These are phyloP conservation scores for Epichloe bromicola DNA, from an alignment of 2,329 filamentous ascomycete genomes.

Conservation along the genomic window DNA sequence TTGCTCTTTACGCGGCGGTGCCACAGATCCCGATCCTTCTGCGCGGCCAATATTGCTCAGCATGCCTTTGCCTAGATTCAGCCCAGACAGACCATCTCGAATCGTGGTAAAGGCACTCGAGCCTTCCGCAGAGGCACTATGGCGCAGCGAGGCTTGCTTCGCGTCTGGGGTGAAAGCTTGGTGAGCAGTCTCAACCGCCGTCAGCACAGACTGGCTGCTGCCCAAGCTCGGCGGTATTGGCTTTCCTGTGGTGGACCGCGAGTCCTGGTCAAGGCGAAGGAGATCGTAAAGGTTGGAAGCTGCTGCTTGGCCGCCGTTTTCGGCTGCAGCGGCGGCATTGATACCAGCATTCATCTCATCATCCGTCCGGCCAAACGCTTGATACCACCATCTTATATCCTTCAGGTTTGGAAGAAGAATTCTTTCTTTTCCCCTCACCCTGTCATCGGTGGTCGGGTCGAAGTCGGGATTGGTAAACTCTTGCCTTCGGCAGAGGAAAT, in stretches of 20 bases:
- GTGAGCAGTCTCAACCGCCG: constrained; percentile 46
- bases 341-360: constrained; percentile 79
- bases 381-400: constrained; percentile 88
- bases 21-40: constrained; percentile 12
- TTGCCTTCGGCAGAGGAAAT: constrained; percentile 68
- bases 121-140: constrained; percentile 32
- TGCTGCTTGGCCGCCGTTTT: constrained; percentile 26
- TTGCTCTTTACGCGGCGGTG: constrained; percentile 21
- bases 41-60: constrained; percentile 21
- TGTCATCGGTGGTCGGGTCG: constrained; percentile 62
- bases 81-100: constrained; percentile 33
- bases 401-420: constrained; percentile 67
- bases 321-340: constrained; percentile 39
- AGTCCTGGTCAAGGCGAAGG: constrained; percentile 13
- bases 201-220: constrained; percentile 39
- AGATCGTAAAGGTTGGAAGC: constrained; percentile 20
- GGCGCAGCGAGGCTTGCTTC: constrained; percentile 24
- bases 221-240: constrained; percentile 26
- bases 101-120: constrained; percentile 32
- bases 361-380: constrained; percentile 73
- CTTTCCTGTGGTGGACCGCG: constrained; percentile 15
- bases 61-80: constrained; percentile 35
- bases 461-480: constrained; percentile 80
- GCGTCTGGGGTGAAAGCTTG: constrained; percentile 32
- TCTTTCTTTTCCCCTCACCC: constrained; percentile 64